A percentile compares a stretch with the other conserved stretches of the same genome.
Conservation (phyloP, 345 rosid species). For the Eucalyptus virginea region DNA sequence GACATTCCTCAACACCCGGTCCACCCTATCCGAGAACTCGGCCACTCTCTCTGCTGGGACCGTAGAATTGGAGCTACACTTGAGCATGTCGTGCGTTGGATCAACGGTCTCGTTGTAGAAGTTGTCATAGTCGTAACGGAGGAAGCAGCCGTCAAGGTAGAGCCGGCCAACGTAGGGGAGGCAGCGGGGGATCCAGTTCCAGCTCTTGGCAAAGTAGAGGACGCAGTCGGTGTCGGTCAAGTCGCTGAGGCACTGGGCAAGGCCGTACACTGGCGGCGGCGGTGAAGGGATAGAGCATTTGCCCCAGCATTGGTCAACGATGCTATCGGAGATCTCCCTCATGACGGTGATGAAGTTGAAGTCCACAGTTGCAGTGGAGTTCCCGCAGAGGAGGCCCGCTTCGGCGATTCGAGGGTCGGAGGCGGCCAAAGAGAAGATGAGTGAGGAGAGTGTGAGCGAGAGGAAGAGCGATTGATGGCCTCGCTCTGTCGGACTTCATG, state of each 20-base stretch:
- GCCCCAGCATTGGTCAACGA: background rate
- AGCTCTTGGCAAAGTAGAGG: slow-evolving; percentile 15
- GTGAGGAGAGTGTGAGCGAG: background rate
- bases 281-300: background rate
- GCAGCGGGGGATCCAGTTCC: slow-evolving; percentile 8
- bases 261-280: slow-evolving; percentile 10
- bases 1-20: slow-evolving; percentile 17
- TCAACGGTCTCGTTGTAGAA: slow-evolving; percentile 34
- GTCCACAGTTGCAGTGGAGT: background rate
- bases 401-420: background rate
- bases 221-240: slow-evolving; percentile 24
- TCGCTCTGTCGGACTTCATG: background rate
- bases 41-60: background rate
- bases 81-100: slow-evolving; percentile 4
- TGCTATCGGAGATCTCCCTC: background rate
- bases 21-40: slow-evolving; percentile 12
- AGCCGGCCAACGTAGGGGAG: slow-evolving; percentile 27
- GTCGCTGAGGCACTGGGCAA: slow-evolving; percentile 37
- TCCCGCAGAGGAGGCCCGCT: background rate
- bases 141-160: slow-evolving; percentile 55
- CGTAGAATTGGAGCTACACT: background rate
- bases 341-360: slow-evolving; percentile 3
- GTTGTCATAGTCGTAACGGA: slow-evolving; percentile 30
- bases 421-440: background rate
- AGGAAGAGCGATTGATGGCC: background rate